A percentile compares a stretch with the other conserved stretches of the same genome.
These are phyloP conservation scores for Veloboletus limbatus DNA, from an alignment of 1,284 basidiomycete species.

Conservation along the genomic window DNA sequence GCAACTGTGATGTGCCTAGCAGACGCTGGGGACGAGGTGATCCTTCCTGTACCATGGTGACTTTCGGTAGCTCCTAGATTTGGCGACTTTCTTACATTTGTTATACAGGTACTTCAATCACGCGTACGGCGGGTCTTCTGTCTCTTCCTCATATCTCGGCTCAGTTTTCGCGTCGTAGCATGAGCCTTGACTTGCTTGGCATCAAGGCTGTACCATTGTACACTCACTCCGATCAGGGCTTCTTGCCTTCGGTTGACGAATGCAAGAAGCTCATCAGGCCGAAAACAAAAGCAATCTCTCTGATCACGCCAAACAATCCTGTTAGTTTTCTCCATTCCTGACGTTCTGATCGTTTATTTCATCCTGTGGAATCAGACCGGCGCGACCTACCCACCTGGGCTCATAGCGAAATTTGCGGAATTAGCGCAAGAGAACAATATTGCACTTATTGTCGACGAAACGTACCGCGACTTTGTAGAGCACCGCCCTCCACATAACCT, in stretches of 20 bases:
- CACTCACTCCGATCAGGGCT: slow-evolving; percentile 55
- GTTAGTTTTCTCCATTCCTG: slow-evolving; percentile 36
- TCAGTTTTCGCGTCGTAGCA: slow-evolving; percentile 41
- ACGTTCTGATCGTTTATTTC: background rate
- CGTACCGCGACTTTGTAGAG: slow-evolving; percentile 82
- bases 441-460: slow-evolving; percentile 85
- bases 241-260: slow-evolving; percentile 53
- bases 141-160: slow-evolving; percentile 1
- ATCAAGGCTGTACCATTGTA: slow-evolving; percentile 62
- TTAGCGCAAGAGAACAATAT: slow-evolving; percentile 59
- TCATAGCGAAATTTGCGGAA: slow-evolving; percentile 62
- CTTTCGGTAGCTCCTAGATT: slow-evolving; percentile 7
- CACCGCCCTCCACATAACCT: slow-evolving; percentile 53
- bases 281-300: slow-evolving; percentile 67
- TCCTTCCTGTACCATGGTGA: slow-evolving; percentile 78
- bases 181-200: slow-evolving; percentile 69
- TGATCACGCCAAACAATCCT: slow-evolving; percentile 77
- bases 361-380: slow-evolving; percentile 60
- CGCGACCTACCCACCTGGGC: slow-evolving; percentile 59
- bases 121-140: slow-evolving; percentile 41
- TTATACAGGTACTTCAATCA: slow-evolving; percentile 72
- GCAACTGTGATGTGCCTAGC: slow-evolving; percentile 65
- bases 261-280: slow-evolving; percentile 52
- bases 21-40: slow-evolving; percentile 70
- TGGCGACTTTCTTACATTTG: slow-evolving; percentile 10